Conservation (phyloP, 2,329 filamentous ascomycete genomes). For the Hypoxylon sp. region DNA sequence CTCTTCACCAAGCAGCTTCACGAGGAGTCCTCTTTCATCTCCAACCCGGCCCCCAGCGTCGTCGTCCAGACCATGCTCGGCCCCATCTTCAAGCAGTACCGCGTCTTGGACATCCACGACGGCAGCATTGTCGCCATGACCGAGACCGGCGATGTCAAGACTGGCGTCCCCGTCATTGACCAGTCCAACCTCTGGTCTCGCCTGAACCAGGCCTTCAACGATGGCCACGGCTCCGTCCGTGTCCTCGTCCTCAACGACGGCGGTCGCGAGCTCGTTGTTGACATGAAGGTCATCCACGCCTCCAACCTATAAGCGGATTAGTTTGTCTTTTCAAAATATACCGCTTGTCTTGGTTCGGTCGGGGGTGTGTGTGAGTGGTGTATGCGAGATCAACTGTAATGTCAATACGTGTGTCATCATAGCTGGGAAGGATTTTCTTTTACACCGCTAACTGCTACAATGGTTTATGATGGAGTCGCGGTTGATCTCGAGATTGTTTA, state of each 20-base stretch:
- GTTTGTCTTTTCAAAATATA: no score
- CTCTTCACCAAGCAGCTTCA: slow-evolving; percentile 99
- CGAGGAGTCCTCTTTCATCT: slow-evolving; percentile 97
- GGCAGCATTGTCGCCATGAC: slow-evolving; percentile 93
- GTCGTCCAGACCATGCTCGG: slow-evolving; percentile 99
- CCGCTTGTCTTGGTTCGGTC: no score
- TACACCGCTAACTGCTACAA: no score
- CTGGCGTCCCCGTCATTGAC: slow-evolving; percentile 89
- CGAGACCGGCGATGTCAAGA: slow-evolving; percentile 98
- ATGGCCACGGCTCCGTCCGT: slow-evolving; percentile 91
- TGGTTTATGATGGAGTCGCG: slow-evolving; percentile 38
- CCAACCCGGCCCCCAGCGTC: slow-evolving; percentile 94
- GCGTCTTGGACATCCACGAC: slow-evolving; percentile 95
- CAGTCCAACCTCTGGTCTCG: slow-evolving; percentile 89
- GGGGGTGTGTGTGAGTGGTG: slow-evolving; percentile 25
- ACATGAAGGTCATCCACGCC: slow-evolving; percentile 98
- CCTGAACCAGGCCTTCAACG: slow-evolving; percentile 84
- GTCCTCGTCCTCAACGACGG: slow-evolving; percentile 95
- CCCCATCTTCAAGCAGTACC: slow-evolving; percentile 99
- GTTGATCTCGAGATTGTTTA: slow-evolving; percentile 43
- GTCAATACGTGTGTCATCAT: slow-evolving; percentile 39
- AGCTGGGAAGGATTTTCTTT: slow-evolving; percentile 30
- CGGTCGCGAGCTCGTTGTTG: slow-evolving; percentile 92
- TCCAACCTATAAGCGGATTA: slow-evolving; percentile 72
- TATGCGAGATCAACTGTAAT: slow-evolving; percentile 44